A percentile compares a stretch with the other conserved stretches of the same genome.
phyloP scores from a whole-genome alignment of 805 yeast genomes.

The Maudiozyma serrabonitensis region DNA sequence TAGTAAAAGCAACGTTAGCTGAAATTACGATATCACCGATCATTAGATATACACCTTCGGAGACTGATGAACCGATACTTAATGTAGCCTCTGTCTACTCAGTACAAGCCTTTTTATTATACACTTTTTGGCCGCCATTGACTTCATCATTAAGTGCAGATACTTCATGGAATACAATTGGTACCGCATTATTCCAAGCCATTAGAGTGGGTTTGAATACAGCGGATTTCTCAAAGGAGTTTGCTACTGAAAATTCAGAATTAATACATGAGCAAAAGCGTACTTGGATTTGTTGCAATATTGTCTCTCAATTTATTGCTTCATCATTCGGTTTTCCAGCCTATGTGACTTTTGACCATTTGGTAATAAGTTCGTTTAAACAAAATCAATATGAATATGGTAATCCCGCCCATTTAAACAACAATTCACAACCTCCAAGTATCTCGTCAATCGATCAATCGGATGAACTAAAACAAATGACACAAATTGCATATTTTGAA shows the following conservation, averaged over 20 bases:
- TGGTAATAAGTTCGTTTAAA: slow-evolving; percentile 45
- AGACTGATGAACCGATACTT: slow-evolving; percentile 68
- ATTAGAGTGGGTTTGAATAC: slow-evolving; percentile 84
- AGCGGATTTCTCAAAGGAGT: slow-evolving; percentile 56
- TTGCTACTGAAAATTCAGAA: slow-evolving; percentile 33
- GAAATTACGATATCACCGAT: slow-evolving; percentile 88
- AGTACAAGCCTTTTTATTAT: slow-evolving; percentile 83
- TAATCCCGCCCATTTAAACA: background rate
- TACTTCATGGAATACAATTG: slow-evolving; percentile 91
- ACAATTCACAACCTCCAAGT: background rate
- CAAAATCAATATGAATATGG: background rate
- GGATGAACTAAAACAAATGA: slow-evolving; percentile 54
- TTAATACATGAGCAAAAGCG: slow-evolving; percentile 65
- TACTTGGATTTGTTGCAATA: slow-evolving; percentile 92
- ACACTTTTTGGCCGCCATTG: slow-evolving; percentile 92
- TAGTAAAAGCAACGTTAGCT: slow-evolving; percentile 67
- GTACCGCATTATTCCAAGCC: slow-evolving; percentile 88
- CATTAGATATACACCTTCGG: slow-evolving; percentile 71
- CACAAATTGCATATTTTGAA: slow-evolving; percentile 76
- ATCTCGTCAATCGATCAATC: background rate
- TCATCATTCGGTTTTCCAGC: slow-evolving; percentile 93
- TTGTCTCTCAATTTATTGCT: slow-evolving; percentile 82
- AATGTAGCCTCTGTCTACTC: slow-evolving; percentile 88
- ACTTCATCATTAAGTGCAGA: slow-evolving; percentile 93
- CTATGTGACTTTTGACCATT: slow-evolving; percentile 73